phyloP scores from a whole-genome alignment of 352 stramenopile species.

The Globisporangium carolinianum region DNA sequence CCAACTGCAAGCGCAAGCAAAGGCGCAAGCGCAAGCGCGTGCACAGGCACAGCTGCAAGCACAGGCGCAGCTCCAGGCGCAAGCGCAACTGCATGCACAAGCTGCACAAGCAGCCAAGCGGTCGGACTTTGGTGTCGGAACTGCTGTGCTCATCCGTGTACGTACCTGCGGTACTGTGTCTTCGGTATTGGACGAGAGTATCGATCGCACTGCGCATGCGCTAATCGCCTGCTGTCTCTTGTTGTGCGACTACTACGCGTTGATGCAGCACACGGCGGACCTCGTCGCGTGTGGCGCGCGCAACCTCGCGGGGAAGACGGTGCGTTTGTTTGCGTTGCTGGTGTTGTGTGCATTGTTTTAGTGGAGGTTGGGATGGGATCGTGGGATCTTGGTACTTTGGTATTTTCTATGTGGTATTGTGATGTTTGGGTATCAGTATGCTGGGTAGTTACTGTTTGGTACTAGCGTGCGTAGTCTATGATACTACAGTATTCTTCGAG shows the following conservation, averaged over 20 bases:
- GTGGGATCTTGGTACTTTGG: too few species aligned
- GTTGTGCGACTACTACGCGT: not conserved
- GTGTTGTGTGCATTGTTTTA: too few species aligned
- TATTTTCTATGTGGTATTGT: too few species aligned
- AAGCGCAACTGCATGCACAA: constrained; percentile 3
- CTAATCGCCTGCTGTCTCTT: too few species aligned
- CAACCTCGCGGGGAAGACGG: constrained; percentile 65
- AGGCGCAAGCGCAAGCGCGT: constrained; percentile 11
- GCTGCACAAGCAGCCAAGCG: constrained; percentile 22
- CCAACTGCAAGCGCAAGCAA: constrained; percentile 1
- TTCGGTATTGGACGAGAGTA: not conserved
- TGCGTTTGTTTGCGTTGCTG: constrained; percentile 4
- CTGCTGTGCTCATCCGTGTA: constrained; percentile 64
- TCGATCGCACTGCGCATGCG: too few species aligned
- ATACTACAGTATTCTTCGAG: too few species aligned
- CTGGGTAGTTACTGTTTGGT: too few species aligned
- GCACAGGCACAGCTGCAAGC: constrained; percentile 1
- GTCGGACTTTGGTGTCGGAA: constrained; percentile 60
- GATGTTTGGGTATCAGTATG: too few species aligned
- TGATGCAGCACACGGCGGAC: constrained; percentile 53
- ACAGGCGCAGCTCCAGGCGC: constrained; percentile 6
- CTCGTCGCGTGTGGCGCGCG: constrained; percentile 66
- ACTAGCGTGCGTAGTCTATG: too few species aligned
- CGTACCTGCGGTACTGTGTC: constrained; percentile 1
- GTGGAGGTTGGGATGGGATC: too few species aligned